phyloP scores from a whole-genome alignment of 148 eudicot species.

The Rhododendron kiyosumense region DNA sequence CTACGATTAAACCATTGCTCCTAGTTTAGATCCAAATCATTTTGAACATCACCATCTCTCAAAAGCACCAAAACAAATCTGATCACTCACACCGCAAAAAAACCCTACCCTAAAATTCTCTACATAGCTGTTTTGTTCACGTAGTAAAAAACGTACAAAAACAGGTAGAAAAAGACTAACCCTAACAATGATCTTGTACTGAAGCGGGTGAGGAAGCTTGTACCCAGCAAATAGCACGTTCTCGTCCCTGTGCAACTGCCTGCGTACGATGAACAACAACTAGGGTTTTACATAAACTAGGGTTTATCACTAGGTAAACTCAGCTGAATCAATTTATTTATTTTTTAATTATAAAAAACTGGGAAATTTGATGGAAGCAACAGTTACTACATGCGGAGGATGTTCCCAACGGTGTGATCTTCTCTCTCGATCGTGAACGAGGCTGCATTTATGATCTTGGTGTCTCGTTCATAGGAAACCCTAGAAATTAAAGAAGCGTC shows the following conservation, averaged over 20 bases:
- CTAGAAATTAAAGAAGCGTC: constrained; percentile 22
- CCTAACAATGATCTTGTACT: constrained; percentile 92
- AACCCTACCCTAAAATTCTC: not conserved
- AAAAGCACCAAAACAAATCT: not conserved
- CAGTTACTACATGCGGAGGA: constrained; percentile 66
- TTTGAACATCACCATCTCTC: not conserved
- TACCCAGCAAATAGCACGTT: constrained; percentile 93
- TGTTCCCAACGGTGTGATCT: constrained; percentile 95
- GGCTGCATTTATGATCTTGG: constrained; percentile 97
- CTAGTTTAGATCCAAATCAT: not conserved
- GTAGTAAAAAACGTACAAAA: not conserved
- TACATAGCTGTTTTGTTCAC: not conserved
- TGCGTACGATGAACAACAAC: constrained; percentile 18
- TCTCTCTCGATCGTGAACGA: constrained; percentile 90
- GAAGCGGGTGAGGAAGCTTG: constrained; percentile 98
- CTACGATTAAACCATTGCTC: not conserved
- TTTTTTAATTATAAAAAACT: not conserved
- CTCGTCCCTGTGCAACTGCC: constrained; percentile 93
- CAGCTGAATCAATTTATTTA: not conserved
- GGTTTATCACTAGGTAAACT: not conserved
- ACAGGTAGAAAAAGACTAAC: constrained; percentile 33
- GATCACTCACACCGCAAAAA: not conserved
- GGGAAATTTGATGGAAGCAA: not conserved
- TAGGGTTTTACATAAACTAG: constrained; percentile 1
- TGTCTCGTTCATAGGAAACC: constrained; percentile 95